A percentile compares a stretch with the other conserved stretches of the same genome.
Evolutionary conservation across 2,329 filamentous ascomycete species (phyloP).

Genomic region (Diaporthe caulivora): DNA sequence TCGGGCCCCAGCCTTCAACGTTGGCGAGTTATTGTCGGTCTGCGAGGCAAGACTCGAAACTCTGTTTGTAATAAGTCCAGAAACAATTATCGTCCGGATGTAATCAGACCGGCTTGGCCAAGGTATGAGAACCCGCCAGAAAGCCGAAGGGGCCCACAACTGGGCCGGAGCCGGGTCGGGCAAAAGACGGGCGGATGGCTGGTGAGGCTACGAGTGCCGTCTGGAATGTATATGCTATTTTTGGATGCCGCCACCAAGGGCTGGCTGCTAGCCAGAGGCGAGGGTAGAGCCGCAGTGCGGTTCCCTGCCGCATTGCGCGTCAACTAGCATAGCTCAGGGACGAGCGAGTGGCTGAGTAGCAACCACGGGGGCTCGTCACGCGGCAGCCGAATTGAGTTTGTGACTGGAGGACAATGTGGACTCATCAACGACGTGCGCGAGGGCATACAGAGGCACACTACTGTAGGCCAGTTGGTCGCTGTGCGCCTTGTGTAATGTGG

Average conservation of each 20-base stretch:
- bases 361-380: conserved; percentile 23
- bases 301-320: conserved; percentile 17
- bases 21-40: background rate
- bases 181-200: conserved; percentile 7
- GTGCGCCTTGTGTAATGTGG: background rate
- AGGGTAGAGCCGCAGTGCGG: conserved; percentile 20
- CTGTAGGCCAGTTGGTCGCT: background rate
- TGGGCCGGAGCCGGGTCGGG: conserved; percentile 24
- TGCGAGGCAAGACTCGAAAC: background rate
- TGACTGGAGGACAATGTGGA: background rate
- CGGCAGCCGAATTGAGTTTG: conserved; percentile 19
- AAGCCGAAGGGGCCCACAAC: conserved; percentile 8
- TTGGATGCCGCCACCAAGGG: conserved; percentile 15
- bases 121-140: conserved; percentile 12
- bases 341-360: conserved; percentile 25
- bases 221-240: conserved; percentile 42
- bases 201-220: background rate
- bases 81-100: background rate
- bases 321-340: background rate
- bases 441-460: background rate
- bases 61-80: background rate
- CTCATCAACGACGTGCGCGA: background rate
- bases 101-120: conserved; percentile 24
- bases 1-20: background rate
- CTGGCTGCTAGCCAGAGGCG: background rate